Percentiles rank a stretch among this genome's conserved stretches.
Conservation (phyloP, 768 basidiomycete genomes). For the Tulasnella sp. region DNA sequence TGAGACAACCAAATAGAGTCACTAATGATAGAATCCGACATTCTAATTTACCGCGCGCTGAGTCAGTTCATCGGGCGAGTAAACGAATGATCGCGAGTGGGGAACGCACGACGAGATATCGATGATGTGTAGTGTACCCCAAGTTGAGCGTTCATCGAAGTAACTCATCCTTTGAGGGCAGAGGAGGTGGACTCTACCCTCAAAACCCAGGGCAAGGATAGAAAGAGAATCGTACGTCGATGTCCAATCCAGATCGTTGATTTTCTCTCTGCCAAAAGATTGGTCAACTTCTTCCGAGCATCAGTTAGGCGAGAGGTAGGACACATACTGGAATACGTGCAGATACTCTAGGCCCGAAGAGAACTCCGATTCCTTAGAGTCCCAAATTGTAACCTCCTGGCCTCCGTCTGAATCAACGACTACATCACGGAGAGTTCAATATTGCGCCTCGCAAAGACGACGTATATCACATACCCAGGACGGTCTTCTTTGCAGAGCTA, state of each 20-base stretch:
- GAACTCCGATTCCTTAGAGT: conserved; percentile 90
- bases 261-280: conserved; percentile 24
- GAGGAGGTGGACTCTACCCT: conserved; percentile 71
- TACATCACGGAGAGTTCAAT: conserved; percentile 28
- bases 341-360: conserved; percentile 79
- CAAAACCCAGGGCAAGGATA: conserved; percentile 82
- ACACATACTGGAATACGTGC: conserved; percentile 47
- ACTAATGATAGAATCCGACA: conserved; percentile 67
- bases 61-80: background rate
- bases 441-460: background rate
- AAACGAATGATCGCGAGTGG: background rate
- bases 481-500: conserved; percentile 88
- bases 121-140: conserved; percentile 63
- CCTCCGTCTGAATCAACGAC: conserved; percentile 55
- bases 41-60: conserved; percentile 35
- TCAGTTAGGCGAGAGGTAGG: background rate
- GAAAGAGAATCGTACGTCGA: conserved; percentile 78
- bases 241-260: conserved; percentile 88
- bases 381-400: conserved; percentile 89
- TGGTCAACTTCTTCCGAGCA: background rate
- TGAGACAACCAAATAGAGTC: conserved; percentile 89
- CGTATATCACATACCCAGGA: conserved; percentile 50
- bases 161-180: conserved; percentile 91
- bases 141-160: conserved; percentile 72
- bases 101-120: conserved; percentile 58